A percentile compares a stretch with the other conserved stretches of the same genome.
Evolutionary conservation across 2,329 filamentous ascomycete genomes (phyloP).

Genomic region (Monilinia aucupariae): DNA sequence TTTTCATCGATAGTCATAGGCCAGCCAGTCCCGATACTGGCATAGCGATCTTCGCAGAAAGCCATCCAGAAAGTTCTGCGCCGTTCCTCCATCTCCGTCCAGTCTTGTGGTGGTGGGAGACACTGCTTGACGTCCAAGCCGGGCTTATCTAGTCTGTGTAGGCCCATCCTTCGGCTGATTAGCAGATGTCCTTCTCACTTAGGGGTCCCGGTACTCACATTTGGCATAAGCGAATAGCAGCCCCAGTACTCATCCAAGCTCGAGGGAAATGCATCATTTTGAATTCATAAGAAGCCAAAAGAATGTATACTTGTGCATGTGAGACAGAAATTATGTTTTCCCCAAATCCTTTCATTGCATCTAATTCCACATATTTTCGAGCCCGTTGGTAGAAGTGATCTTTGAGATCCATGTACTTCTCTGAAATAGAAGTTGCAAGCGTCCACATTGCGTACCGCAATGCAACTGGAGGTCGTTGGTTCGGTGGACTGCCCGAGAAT

Average conservation of each 20-base stretch:
- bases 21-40: constrained; percentile 95
- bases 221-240: constrained; percentile 71
- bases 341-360: constrained; percentile 88
- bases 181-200: background rate
- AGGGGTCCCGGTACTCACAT: constrained; percentile 53
- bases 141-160: constrained; percentile 77
- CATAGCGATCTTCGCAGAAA: constrained; percentile 85
- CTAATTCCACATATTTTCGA: constrained; percentile 82
- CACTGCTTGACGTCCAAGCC: constrained; percentile 92
- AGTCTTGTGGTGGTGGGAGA: constrained; percentile 78
- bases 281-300: constrained; percentile 84
- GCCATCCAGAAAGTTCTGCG: constrained; percentile 92
- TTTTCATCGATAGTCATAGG: constrained; percentile 89
- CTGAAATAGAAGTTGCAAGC: constrained; percentile 77
- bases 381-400: constrained; percentile 86
- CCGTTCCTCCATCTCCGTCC: constrained; percentile 89
- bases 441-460: constrained; percentile 95
- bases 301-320: constrained; percentile 77
- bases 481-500: constrained; percentile 53
- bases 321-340: constrained; percentile 81
- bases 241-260: constrained; percentile 88
- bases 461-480: constrained; percentile 78
- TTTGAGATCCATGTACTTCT: constrained; percentile 74
- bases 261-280: constrained; percentile 96
- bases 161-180: constrained; percentile 70